Conservation (phyloP, 169 alveolate genomes). For the Eimeria acervulina region DNA sequence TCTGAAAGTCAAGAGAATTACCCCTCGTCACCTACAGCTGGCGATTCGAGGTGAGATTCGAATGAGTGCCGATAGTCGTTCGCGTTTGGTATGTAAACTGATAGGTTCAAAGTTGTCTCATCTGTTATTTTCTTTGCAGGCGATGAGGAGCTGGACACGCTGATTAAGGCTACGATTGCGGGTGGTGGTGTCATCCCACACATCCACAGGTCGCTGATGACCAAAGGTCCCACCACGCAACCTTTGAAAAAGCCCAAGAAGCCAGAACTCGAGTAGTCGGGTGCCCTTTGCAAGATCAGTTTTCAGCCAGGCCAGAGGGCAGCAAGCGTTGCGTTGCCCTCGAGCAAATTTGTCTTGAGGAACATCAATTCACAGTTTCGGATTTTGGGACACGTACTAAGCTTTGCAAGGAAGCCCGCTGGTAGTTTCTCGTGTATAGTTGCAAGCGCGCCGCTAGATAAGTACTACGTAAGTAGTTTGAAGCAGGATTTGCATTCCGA, state of each 20-base stretch:
- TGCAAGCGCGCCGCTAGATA: neutral
- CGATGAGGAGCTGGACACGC: slow-evolving; percentile 98
- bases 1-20: slow-evolving; percentile 97
- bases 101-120: neutral
- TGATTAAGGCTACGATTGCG: slow-evolving; percentile 99
- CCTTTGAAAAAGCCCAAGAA: slow-evolving; percentile 81
- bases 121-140: slow-evolving; percentile 91
- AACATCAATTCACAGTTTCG: slow-evolving; percentile 11
- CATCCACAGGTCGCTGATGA: slow-evolving; percentile 92
- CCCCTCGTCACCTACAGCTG: slow-evolving; percentile 98
- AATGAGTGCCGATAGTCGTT: neutral
- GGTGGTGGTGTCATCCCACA: slow-evolving; percentile 99
- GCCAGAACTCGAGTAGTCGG: slow-evolving; percentile 35
- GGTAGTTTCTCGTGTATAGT: neutral
- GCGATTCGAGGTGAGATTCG: slow-evolving; percentile 90
- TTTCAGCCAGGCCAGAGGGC: slow-evolving; percentile 5
- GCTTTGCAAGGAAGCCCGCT: neutral
- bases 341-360: neutral
- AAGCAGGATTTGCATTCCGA: neutral
- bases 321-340: neutral
- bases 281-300: neutral
- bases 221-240: slow-evolving; percentile 82
- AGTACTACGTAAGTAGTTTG: neutral
- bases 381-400: slow-evolving; percentile 27
- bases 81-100: neutral